Conservation (phyloP, 2,329 filamentous ascomycete genomes). For the Lasiodiplodia theobromae region DNA sequence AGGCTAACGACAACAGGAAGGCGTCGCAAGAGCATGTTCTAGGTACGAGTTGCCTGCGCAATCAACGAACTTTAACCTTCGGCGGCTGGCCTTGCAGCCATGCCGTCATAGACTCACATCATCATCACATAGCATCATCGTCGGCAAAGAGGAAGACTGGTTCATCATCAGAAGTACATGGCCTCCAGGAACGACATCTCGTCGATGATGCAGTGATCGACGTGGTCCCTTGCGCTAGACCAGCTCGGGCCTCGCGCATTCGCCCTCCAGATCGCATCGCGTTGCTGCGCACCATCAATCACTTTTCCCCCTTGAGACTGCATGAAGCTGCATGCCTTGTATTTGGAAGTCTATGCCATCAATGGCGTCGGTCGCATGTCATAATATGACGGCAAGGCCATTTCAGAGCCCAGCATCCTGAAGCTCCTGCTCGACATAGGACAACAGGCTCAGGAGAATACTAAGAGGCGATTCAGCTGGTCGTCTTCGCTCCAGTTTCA, state of each 20-base stretch:
- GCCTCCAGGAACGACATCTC: not conserved
- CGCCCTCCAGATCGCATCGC: slow-evolving; percentile 3
- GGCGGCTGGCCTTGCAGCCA: slow-evolving; percentile 1
- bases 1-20: not conserved
- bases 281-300: slow-evolving; percentile 2
- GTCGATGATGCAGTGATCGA: slow-evolving; percentile 14
- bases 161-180: not conserved
- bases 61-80: not conserved
- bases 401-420: too few relatives aligned
- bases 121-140: slow-evolving; percentile 6
- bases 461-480: too few relatives aligned
- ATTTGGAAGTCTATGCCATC: too few relatives aligned
- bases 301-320: not conserved
- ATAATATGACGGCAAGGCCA: too few relatives aligned
- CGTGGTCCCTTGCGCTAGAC: slow-evolving; percentile 8
- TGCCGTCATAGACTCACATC: slow-evolving; percentile 10
- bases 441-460: too few relatives aligned
- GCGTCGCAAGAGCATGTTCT: not conserved
- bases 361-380: too few relatives aligned
- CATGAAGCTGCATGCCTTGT: too few relatives aligned
- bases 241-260: not conserved
- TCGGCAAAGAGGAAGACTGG: slow-evolving; percentile 2
- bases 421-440: too few relatives aligned
- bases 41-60: not conserved
- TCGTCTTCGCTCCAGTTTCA: too few relatives aligned